A percentile compares a stretch with the other conserved stretches of the same genome.
phyloP scores from a whole-genome alignment of 345 rosid species.

The Cardamine occulta region DNA sequence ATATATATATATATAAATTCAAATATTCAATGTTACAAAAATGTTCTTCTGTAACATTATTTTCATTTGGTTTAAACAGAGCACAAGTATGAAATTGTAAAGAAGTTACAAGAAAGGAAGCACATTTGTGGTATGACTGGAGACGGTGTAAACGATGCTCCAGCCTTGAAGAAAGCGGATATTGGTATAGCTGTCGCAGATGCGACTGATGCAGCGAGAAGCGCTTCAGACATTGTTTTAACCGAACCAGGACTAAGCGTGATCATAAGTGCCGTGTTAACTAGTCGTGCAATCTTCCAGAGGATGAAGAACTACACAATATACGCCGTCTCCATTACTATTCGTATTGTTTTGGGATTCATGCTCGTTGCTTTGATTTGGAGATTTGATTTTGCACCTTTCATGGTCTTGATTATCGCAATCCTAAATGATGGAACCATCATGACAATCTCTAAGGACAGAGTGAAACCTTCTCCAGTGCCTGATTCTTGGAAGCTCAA shows the following conservation, averaged over 20 bases:
- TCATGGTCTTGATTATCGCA: conserved; percentile 84
- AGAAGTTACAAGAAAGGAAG: conserved; percentile 71
- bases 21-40: background rate
- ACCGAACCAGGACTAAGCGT: conserved; percentile 85
- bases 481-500: conserved; percentile 87
- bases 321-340: conserved; percentile 85
- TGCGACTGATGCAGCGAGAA: conserved; percentile 82
- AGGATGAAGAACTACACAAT: conserved; percentile 96
- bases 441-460: conserved; percentile 84
- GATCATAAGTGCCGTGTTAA: conserved; percentile 72
- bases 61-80: conserved; percentile 44
- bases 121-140: conserved; percentile 92
- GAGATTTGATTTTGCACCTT: conserved; percentile 83
- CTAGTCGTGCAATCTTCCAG: conserved; percentile 86
- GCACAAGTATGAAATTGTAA: conserved; percentile 82
- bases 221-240: conserved; percentile 81
- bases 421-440: conserved; percentile 85
- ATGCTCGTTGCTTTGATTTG: conserved; percentile 73
- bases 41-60: too few relatives aligned
- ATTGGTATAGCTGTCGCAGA: conserved; percentile 85
- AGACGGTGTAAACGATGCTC: conserved; percentile 89
- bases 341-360: conserved; percentile 82
- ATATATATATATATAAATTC: background rate
- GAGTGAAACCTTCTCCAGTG: conserved; percentile 78
- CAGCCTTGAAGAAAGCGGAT: conserved; percentile 79